These are phyloP conservation scores for Phytopythium montanum DNA, from an alignment of 352 stramenopile genomes.

Conservation along the genomic window DNA sequence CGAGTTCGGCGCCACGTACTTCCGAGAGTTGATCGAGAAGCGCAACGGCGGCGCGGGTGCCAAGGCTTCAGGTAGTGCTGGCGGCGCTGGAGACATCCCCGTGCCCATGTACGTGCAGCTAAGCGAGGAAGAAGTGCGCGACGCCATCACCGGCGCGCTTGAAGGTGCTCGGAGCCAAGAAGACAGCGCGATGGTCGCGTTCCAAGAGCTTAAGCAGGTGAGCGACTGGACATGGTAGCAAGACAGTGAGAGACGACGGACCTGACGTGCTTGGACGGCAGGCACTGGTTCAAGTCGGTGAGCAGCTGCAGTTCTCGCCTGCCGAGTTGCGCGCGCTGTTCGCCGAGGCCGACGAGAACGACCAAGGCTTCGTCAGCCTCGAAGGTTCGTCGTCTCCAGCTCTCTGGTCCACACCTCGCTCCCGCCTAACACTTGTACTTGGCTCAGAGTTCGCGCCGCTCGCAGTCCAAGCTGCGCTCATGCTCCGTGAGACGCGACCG, in stretches of 20 bases:
- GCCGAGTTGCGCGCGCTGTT: conserved; percentile 53
- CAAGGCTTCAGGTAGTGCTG: background rate
- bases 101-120: conserved; percentile 59
- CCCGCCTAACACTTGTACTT: background rate
- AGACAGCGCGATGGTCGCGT: conserved; percentile 32
- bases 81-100: conserved; percentile 7
- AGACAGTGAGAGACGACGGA: background rate
- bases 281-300: conserved; percentile 33
- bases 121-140: conserved; percentile 54
- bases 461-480: conserved; percentile 38
- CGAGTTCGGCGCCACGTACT: conserved; percentile 68
- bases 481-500: conserved; percentile 36
- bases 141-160: conserved; percentile 37
- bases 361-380: conserved; percentile 44
- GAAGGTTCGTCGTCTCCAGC: conserved; percentile 15
- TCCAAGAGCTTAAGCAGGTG: conserved; percentile 46
- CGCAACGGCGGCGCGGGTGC: conserved; percentile 10
- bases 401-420: background rate
- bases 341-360: conserved; percentile 63
- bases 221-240: background rate
- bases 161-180: conserved; percentile 32
- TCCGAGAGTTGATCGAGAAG: conserved; percentile 53
- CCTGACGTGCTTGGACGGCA: conserved; percentile 3
- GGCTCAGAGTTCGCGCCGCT: conserved; percentile 45
- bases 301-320: conserved; percentile 55